Conservation (phyloP, 768 basidiomycete species). For the Postia placenta region DNA sequence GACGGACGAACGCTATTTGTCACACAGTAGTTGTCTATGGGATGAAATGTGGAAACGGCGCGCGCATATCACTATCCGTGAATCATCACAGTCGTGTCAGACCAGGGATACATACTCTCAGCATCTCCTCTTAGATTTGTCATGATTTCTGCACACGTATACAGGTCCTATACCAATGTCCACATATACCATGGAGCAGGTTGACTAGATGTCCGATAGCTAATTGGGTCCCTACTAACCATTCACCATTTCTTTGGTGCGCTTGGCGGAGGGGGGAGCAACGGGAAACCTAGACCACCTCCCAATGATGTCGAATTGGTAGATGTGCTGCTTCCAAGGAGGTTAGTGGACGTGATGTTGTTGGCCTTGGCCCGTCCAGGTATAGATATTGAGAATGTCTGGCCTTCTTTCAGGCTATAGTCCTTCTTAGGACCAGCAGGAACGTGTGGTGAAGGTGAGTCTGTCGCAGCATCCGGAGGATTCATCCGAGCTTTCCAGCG, state of each 20-base stretch:
- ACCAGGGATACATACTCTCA: too few relatives aligned
- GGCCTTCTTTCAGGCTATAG: slow-evolving; percentile 89
- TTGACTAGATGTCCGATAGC: too few relatives aligned
- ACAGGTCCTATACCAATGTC: too few relatives aligned
- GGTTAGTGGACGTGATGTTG: slow-evolving; percentile 26
- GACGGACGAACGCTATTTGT: too few relatives aligned
- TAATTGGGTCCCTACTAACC: too few relatives aligned
- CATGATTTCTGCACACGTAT: too few relatives aligned
- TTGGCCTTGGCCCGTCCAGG: slow-evolving; percentile 62
- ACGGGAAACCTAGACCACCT: slow-evolving; percentile 45
- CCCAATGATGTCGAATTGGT: slow-evolving; percentile 10
- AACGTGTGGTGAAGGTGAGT: slow-evolving; percentile 56
- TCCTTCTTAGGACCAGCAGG: slow-evolving; percentile 86
- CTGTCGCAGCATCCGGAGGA: slow-evolving; percentile 36
- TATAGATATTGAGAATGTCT: slow-evolving; percentile 88
- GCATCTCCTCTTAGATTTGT: too few relatives aligned
- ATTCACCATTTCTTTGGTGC: slow-evolving; percentile 42
- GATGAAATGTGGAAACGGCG: too few relatives aligned
- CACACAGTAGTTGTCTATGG: too few relatives aligned
- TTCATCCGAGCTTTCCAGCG: slow-evolving; percentile 61
- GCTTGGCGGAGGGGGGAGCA: slow-evolving; percentile 83
- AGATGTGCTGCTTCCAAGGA: slow-evolving; percentile 17
- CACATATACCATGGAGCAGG: too few relatives aligned
- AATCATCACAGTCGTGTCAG: too few relatives aligned
- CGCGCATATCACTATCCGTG: too few relatives aligned